These are phyloP conservation scores for Monotropa hypopitys DNA, from an alignment of 179 eudicot genomes.

Conservation along the genomic window DNA sequence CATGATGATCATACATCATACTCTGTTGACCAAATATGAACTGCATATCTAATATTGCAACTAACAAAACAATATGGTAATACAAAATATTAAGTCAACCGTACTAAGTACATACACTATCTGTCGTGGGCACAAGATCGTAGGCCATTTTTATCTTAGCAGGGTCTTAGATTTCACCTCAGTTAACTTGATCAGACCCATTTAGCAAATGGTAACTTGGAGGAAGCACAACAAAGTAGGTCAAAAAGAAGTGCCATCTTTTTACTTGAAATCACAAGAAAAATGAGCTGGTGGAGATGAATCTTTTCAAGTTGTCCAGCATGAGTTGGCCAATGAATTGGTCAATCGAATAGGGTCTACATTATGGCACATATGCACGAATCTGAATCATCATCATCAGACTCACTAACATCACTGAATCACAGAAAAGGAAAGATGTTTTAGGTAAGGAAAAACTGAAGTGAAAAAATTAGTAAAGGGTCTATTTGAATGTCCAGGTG, in stretches of 20 bases:
- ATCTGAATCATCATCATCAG: slow-evolving; percentile 53
- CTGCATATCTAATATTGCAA: neutral
- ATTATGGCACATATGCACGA: slow-evolving; percentile 55
- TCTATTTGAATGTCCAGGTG: neutral
- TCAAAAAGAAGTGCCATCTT: neutral
- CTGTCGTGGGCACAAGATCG: neutral
- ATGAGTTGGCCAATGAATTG: neutral
- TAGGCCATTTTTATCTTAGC: neutral
- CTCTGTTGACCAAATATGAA: neutral
- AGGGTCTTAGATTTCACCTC: neutral
- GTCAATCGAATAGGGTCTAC: slow-evolving; percentile 21
- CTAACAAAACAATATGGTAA: too few species aligned
- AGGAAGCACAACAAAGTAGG: too few species aligned
- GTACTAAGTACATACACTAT: neutral
- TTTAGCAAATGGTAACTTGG: neutral
- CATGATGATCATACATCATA: neutral
- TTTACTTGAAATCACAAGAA: neutral
- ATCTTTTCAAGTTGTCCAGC: neutral
- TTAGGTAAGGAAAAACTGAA: neutral
- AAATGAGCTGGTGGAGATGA: neutral
- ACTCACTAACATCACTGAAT: slow-evolving; percentile 58
- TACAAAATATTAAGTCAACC: neutral
- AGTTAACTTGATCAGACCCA: neutral
- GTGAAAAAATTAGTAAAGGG: neutral
- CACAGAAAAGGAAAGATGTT: slow-evolving; percentile 2